Evolutionary conservation across 1,284 basidiomycete genomes (phyloP).

Genomic region (Chalciporus sp.): DNA sequence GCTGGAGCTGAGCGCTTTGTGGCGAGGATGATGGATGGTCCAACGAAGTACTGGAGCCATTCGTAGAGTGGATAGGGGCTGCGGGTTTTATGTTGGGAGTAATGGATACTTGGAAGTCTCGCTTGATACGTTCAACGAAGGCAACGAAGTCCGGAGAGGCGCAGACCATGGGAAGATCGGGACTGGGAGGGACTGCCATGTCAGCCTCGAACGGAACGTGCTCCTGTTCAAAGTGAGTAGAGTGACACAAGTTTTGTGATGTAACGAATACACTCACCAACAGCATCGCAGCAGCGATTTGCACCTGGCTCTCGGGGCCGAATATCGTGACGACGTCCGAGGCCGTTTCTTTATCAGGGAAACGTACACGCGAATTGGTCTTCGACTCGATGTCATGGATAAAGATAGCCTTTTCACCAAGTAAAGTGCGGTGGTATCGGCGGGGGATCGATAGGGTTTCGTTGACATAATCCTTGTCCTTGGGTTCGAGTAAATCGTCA

Average conservation of each 20-base stretch:
- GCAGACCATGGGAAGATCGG: slow-evolving; percentile 77
- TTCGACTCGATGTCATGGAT: slow-evolving; percentile 97
- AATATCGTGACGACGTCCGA: slow-evolving; percentile 92
- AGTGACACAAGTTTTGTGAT: slow-evolving; percentile 3
- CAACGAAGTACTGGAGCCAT: slow-evolving; percentile 32
- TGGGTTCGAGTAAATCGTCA: slow-evolving; percentile 1
- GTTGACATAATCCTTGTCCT: slow-evolving; percentile 97
- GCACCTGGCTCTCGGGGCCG: slow-evolving; percentile 95
- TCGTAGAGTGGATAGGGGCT: slow-evolving; percentile 34
- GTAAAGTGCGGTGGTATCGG: slow-evolving; percentile 90
- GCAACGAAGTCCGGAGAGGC: slow-evolving; percentile 79
- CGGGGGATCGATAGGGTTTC: slow-evolving; percentile 93
- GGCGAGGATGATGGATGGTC: slow-evolving; percentile 33
- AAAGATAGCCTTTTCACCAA: slow-evolving; percentile 97
- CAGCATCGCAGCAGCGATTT: slow-evolving; percentile 95
- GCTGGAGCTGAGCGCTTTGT: slow-evolving; percentile 38
- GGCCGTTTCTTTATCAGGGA: slow-evolving; percentile 94
- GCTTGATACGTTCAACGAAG: slow-evolving; percentile 88
- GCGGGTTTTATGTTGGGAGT: slow-evolving; percentile 70
- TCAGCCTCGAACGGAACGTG: slow-evolving; percentile 98
- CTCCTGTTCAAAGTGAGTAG: slow-evolving; percentile 57
- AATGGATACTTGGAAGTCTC: slow-evolving; percentile 91
- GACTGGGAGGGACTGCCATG: slow-evolving; percentile 85
- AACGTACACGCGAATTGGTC: slow-evolving; percentile 92
- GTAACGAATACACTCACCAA: slow-evolving; percentile 55